These are phyloP conservation scores for Aegilops longissima DNA, from an alignment of 176 grass and related monocot species.

Conservation along the genomic window DNA sequence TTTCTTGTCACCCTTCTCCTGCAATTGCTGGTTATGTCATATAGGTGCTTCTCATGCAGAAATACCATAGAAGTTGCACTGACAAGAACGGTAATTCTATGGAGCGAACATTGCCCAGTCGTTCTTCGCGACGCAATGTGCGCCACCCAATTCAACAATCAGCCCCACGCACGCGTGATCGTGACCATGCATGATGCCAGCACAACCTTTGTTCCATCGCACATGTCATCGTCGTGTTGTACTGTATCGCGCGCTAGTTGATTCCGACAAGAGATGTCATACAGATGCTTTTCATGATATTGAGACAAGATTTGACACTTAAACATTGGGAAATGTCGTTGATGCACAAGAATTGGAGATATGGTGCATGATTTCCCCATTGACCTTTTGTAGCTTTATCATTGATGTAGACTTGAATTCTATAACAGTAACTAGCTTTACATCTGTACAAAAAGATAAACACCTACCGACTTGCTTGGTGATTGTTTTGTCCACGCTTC, in stretches of 20 bases:
- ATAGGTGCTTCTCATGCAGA: background rate
- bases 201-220: no score
- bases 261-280: background rate
- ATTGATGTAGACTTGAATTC: background rate
- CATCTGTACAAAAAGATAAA: slow-evolving; percentile 18
- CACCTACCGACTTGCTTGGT: slow-evolving; percentile 74
- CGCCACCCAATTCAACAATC: no score
- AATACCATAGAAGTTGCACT: background rate
- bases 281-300: slow-evolving; percentile 19
- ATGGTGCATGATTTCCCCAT: background rate
- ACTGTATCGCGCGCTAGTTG: no score
- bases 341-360: slow-evolving; percentile 15
- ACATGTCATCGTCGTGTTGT: no score
- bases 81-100: background rate
- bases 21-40: background rate
- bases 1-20: background rate
- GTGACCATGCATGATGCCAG: no score
- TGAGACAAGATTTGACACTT: background rate
- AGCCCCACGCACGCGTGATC: no score
- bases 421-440: background rate
- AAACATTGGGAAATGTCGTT: background rate
- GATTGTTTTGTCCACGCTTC: slow-evolving; percentile 88
- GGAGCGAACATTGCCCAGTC: no score
- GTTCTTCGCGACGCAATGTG: no score
- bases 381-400: slow-evolving; percentile 5